These are phyloP conservation scores for Xylaria sp. DNA, from an alignment of 2,329 filamentous ascomycete species.

Conservation along the genomic window DNA sequence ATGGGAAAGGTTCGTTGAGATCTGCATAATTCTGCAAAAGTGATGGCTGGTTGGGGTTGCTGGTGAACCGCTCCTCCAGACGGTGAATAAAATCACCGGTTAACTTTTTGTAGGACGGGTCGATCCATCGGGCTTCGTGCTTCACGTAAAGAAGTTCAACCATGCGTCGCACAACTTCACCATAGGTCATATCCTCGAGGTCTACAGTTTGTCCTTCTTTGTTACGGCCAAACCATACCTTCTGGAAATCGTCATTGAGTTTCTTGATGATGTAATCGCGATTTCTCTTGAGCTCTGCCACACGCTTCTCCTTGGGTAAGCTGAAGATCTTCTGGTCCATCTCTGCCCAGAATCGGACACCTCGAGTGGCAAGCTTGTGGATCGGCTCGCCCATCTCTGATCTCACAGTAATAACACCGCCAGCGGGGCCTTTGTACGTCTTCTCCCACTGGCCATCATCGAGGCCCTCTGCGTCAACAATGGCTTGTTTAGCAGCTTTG, in stretches of 20 bases:
- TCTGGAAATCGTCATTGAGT: constrained; percentile 95
- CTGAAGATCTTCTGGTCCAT: constrained; percentile 99
- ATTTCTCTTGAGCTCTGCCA: constrained; percentile 87
- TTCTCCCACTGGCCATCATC: constrained; percentile 89
- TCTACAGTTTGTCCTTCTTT: constrained; percentile 82
- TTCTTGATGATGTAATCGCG: constrained; percentile 94
- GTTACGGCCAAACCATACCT: constrained; percentile 95
- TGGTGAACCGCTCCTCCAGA: constrained; percentile 94
- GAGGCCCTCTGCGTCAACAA: constrained; percentile 84
- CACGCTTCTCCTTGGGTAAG: constrained; percentile 92
- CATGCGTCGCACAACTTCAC: constrained; percentile 85
- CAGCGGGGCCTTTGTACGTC: constrained; percentile 89
- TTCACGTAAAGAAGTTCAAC: constrained; percentile 92
- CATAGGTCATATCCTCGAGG: constrained; percentile 95
- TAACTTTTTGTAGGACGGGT: constrained; percentile 81
- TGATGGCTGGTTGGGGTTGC: constrained; percentile 75
- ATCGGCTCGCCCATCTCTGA: constrained; percentile 99
- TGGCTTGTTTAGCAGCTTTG: constrained; percentile 86
- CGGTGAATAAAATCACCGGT: constrained; percentile 97
- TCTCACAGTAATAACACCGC: constrained; percentile 93
- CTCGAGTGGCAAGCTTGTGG: constrained; percentile 96
- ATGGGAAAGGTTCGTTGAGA: constrained; percentile 81
- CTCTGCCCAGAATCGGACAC: constrained; percentile 96
- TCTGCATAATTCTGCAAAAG: constrained; percentile 91
- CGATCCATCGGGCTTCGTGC: constrained; percentile 92